These are phyloP conservation scores for Aspergillus campestris DNA, from an alignment of 495 filamentous ascomycete genomes.

Conservation along the genomic window DNA sequence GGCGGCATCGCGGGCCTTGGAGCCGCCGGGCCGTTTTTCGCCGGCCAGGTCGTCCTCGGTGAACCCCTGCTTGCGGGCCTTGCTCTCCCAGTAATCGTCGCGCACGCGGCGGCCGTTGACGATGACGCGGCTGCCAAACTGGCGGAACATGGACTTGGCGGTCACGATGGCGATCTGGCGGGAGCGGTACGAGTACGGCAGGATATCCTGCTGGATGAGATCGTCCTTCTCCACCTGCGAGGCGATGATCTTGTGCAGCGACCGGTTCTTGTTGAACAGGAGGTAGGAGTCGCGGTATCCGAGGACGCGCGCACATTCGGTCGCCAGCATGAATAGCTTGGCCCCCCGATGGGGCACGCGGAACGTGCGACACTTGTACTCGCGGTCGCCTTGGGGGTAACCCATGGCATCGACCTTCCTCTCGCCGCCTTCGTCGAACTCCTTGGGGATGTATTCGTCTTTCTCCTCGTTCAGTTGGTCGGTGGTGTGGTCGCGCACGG, in stretches of 20 bases:
- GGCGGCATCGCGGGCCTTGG: constrained; percentile 73
- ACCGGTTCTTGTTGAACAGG: constrained; percentile 98
- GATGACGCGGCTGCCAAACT: constrained; percentile 96
- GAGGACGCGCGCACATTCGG: constrained; percentile 90
- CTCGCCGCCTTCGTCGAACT: constrained; percentile 86
- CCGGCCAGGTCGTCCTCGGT: constrained; percentile 95
- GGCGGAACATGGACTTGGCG: constrained; percentile 97
- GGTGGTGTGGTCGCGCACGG: constrained; percentile 93
- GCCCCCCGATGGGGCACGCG: constrained; percentile 80
- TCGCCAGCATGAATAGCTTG: constrained; percentile 98
- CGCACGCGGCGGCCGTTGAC: constrained; percentile 81
- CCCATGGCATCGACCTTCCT: constrained; percentile 84
- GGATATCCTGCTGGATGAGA: constrained; percentile 85
- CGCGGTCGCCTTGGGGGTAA: constrained; percentile 68
- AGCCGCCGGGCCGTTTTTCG: constrained; percentile 89
- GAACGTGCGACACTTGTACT: constrained; percentile 92
- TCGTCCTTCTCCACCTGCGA: constrained; percentile 95
- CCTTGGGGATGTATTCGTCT: constrained; percentile 94
- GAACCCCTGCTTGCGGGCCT: constrained; percentile 94
- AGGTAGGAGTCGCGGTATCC: constrained; percentile 96
- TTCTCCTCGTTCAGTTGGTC: constrained; percentile 85
- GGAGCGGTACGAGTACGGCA: constrained; percentile 96
- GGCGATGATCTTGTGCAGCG: constrained; percentile 96
- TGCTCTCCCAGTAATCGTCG: constrained; percentile 98
- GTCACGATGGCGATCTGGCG: constrained; percentile 98